Base-by-base conservation (phyloP, 1,284 basidiomycete species). In the Golubevia sp. region DNA sequence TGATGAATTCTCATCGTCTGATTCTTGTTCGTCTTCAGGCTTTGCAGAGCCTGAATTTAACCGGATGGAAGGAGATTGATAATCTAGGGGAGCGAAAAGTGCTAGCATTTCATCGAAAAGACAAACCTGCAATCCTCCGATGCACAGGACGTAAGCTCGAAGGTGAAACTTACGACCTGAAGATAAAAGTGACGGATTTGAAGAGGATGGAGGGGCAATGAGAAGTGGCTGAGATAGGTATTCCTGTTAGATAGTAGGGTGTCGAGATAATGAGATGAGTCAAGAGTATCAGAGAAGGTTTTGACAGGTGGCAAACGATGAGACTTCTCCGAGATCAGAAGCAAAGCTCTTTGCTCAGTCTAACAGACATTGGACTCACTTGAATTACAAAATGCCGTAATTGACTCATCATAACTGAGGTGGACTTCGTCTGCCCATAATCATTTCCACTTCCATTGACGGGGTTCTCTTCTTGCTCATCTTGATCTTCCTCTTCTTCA, bases 371-470 rank as follows among this genome's bases (percentile, higher is more conserved):
- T 15, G 49, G 50, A 70, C 85, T 67, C 38, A 93, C 94, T 88
- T 99, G 97, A 58, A 98, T 91, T 20, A 99, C 94, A 85, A 98
- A 99, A 85, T 98, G 93, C 34, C 96, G 88, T 49, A 99, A 87
- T 70, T 97, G 96, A 20, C 93, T 94, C 21, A 82, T 66, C 64
- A 82, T 77, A 26, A 84, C 77, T 2, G 73, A 64, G 3, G 78
- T 82, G 26, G 71, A 68, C 20, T 66, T 67, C 2, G 74, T 74
- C 18, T 15, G 89, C 4, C 30, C 30, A 34, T 5, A 52, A 5
- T 52, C 13, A 13, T 23, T 52, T 23, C 50, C 50, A 27, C 13
- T 23, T 13, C 13, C 50, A 7, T 52, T 5, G 11, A 5, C 50
- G 6, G 6, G 54, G 1, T 68, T 49, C 3, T 53, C 25, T 3